A percentile compares a stretch with the other conserved stretches of the same genome.
These are phyloP conservation scores for Leccinum variicolor DNA, from an alignment of 768 basidiomycete genomes.

Conservation along the genomic window DNA sequence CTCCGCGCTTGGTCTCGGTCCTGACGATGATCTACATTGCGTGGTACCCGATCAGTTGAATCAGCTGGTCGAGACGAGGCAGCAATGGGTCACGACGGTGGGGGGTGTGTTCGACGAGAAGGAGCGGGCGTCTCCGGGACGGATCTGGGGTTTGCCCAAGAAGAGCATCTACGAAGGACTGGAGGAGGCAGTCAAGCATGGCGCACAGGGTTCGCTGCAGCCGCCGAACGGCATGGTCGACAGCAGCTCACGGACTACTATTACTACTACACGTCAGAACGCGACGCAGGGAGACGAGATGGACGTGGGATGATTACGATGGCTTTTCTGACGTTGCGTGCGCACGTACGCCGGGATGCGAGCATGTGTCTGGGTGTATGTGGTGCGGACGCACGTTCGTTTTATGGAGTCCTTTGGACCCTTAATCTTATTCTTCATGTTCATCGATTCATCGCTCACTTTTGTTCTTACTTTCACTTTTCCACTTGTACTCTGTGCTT, in stretches of 20 bases:
- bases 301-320: slow-evolving; percentile 55
- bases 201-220: slow-evolving; percentile 27
- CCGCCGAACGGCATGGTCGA: slow-evolving; percentile 14
- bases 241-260: slow-evolving; percentile 28
- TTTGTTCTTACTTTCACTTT: background rate
- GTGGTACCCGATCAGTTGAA: slow-evolving; percentile 65
- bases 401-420: background rate
- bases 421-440: background rate
- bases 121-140: slow-evolving; percentile 60
- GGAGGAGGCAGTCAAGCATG: slow-evolving; percentile 55
- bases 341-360: background rate
- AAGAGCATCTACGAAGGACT: slow-evolving; percentile 74
- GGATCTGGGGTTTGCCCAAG: slow-evolving; percentile 75
- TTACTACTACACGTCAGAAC: slow-evolving; percentile 31
- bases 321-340: background rate
- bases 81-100: slow-evolving; percentile 75
- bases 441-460: background rate
- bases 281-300: slow-evolving; percentile 57
- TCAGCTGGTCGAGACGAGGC: slow-evolving; percentile 70
- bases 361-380: background rate
- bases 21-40: slow-evolving; percentile 62
- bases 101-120: slow-evolving; percentile 74
- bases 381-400: background rate
- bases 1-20: slow-evolving; percentile 65
- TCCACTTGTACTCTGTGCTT: background rate